phyloP scores from a whole-genome alignment of 768 basidiomycete genomes.

The Russula sp. region DNA sequence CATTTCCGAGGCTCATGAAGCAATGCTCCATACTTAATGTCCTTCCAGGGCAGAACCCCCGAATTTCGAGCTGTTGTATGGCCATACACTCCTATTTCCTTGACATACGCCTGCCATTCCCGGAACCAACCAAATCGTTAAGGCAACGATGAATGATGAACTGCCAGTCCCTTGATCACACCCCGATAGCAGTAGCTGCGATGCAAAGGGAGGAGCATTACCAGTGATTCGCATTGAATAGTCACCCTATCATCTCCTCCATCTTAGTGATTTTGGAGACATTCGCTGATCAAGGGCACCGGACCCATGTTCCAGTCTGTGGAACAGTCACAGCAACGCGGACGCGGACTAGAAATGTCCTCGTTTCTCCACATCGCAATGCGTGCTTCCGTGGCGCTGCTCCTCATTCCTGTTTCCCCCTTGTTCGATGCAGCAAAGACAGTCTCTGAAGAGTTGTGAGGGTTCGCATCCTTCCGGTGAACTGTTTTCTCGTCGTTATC shows the following conservation, averaged over 20 bases:
- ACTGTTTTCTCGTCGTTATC: background rate
- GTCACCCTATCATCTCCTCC: background rate
- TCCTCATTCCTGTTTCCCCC: background rate
- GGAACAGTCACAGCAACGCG: too few species aligned
- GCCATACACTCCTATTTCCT: background rate
- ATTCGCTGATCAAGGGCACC: background rate
- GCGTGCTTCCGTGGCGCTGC: background rate
- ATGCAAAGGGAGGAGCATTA: background rate
- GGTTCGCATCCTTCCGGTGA: background rate
- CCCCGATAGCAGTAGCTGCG: background rate
- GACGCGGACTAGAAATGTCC: background rate
- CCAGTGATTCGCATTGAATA: background rate
- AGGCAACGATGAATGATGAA: background rate
- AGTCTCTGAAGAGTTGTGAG: background rate
- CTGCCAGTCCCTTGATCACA: background rate
- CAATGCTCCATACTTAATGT: background rate
- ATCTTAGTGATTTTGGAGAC: background rate
- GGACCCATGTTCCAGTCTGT: background rate
- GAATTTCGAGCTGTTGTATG: background rate
- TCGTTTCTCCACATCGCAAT: background rate
- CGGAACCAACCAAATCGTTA: background rate
- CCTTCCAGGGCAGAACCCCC: background rate
- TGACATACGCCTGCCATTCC: background rate
- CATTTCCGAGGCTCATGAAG: background rate
- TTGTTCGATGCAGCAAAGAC: background rate